Evolutionary conservation across 257 asterid genomes (phyloP), one percentile per base, ranked within the genome.

Genomic region (Petunia axillaris): DNA sequence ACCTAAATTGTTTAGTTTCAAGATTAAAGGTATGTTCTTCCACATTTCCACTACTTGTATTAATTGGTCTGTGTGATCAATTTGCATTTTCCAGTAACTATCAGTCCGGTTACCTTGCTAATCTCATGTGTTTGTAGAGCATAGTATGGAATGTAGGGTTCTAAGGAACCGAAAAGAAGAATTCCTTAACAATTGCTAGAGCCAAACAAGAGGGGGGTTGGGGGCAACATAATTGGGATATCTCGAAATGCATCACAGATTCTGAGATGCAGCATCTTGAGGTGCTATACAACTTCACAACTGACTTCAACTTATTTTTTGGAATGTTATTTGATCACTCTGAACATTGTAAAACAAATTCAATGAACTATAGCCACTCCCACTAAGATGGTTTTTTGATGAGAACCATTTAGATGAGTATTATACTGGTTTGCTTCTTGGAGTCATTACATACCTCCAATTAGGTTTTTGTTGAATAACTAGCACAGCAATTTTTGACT

Each of bases 1-100:
- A 84, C 54, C 64, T 84, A 7, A 88, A 85, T 78, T 80, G 78
- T 73, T 66, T 76, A 53, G 84, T 82, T 63, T 82, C 84, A 46
- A 85, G 85, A 83, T 62, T 86, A 48, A 89, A 88, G 94, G 91
- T 88, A 84, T 54, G 85, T 79, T 59, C 57, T 14, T 63, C 40
- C 62, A 63, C 66, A 59, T 13, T 35, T 79, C 76, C 70, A 53
- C 14, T 0, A 44, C 4, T 46, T 50, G 13, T 73, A 35, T 71
- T 46, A 73, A 44, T 73, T 73, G 77, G 14, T 50, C 62, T 38
- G 15, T 11, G 44, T 50, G 35, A 36, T 48, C 36, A 50, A 50
- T 73, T 35, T 73, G 62, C 78, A 35, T 73, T 73, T 73, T 52
- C 62, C 62, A 35, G 62, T 48, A 70, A 16, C 58, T 70, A 71